Evolutionary conservation across 2,329 filamentous ascomycete species (phyloP), one percentile per base, ranked within the genome.

Genomic region (Microdochium nivale): DNA sequence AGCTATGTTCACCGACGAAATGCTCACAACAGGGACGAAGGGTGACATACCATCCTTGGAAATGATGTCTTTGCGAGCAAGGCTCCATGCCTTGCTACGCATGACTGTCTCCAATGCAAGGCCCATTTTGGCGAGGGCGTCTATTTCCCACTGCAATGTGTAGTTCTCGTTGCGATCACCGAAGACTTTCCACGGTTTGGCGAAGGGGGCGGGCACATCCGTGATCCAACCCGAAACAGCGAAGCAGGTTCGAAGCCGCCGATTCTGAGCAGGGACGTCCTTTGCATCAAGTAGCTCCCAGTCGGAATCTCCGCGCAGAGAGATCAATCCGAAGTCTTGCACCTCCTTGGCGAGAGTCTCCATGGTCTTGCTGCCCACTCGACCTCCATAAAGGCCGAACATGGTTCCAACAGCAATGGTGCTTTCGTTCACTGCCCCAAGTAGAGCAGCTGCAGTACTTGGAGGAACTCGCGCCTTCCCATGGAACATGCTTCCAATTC

Each of bases 311-410:
- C 79, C 78, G 50, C 83, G 80, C 16, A 95, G 74, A 0, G 90
- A 88, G 11, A 96, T 69, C 60, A 97, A 88, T 0, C 83, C 89
- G 67, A 96, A 95, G 62, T 97, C 91, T 60, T 89, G 83, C 16
- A 97, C 85, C 57, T 96, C 90, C 58, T 83, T 84, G 11, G 87
- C 80, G 65, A 95, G 95, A n/a, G 85, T 77, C 57, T 96, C 89
- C 77, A 96, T 87, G 76, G 91, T 89, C 65, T 90, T 86, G 50
- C 84, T 83, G 0, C 87, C 88, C 77, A 95, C 91, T 33, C 85
- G 81, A 1, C 86, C 84, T 44, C 88, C 88, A 63, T 95, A 96
- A n/a, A 94, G 88, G 9, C 94, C 94, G 62, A 97, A 96, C 37
- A 97, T 72, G 35, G 87, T 83, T 16, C 91, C 92, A 27, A 96